Evolutionary conservation across 352 stramenopile species (phyloP).

Genomic region (Globisporangium emineosum): DNA sequence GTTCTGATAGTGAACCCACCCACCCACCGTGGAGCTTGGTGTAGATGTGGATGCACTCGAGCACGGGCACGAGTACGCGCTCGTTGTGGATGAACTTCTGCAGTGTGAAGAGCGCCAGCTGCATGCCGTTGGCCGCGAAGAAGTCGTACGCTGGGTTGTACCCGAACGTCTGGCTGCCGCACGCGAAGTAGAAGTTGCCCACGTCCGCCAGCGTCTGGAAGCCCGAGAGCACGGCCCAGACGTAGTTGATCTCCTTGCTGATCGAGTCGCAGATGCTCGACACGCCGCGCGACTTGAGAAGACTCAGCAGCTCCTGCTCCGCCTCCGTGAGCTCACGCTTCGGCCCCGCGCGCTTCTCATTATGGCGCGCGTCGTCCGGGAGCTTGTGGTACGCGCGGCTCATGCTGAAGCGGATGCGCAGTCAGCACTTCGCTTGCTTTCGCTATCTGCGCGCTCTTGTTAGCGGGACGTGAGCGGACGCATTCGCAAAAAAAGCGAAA

Average conservation of each 20-base stretch:
- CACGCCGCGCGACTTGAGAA: constrained; percentile 64
- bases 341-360: constrained; percentile 7
- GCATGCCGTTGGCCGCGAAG: constrained; percentile 57
- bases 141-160: constrained; percentile 72
- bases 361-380: not conserved
- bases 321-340: constrained; percentile 40
- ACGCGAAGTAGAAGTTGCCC: constrained; percentile 79
- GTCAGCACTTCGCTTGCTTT: not conserved
- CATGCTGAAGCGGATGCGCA: constrained; percentile 11
- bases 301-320: constrained; percentile 57
- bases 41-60: constrained; percentile 70
- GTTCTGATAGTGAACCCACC: constrained; percentile 22
- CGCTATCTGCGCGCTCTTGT: not conserved
- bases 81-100: constrained; percentile 79
- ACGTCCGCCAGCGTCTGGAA: constrained; percentile 68
- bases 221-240: constrained; percentile 62
- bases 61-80: constrained; percentile 51
- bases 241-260: constrained; percentile 75
- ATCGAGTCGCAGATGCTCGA: constrained; percentile 67
- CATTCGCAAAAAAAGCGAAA: not conserved
- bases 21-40: constrained; percentile 59
- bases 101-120: constrained; percentile 64
- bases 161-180: constrained; percentile 53
- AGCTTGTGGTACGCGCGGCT: constrained; percentile 33
- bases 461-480: not conserved